Evolutionary conservation across 2,329 filamentous ascomycete genomes (phyloP).

Genomic region (Periconia digitata): DNA sequence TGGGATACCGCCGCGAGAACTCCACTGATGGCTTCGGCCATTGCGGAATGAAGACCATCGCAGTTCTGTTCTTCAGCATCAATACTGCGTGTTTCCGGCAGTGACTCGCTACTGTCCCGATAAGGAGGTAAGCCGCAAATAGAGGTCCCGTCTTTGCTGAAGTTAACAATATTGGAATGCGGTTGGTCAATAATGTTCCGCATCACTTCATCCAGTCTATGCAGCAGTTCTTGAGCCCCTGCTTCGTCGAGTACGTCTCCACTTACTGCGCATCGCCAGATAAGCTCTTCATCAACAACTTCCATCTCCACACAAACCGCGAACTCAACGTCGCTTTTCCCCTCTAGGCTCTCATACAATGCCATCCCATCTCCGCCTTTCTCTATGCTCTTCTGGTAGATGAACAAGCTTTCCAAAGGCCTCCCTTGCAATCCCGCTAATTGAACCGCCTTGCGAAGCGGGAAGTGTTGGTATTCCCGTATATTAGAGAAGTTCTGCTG

Average conservation of each 20-base stretch:
- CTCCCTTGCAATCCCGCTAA: constrained; percentile 49
- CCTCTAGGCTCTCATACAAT: constrained; percentile 65
- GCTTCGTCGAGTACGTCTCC: constrained; percentile 52
- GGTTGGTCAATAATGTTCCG: constrained; percentile 55
- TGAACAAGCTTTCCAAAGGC: constrained; percentile 68
- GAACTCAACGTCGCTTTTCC: constrained; percentile 73
- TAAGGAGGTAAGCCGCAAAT: constrained; percentile 64
- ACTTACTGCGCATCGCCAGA: constrained; percentile 75
- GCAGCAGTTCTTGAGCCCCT: constrained; percentile 56
- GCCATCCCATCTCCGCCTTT: constrained; percentile 11
- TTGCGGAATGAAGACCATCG: constrained; percentile 17
- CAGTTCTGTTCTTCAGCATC: constrained; percentile 17
- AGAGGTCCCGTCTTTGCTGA: constrained; percentile 56
- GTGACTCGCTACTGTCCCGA: constrained; percentile 24
- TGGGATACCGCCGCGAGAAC: constrained; percentile 61
- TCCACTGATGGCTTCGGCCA: constrained; percentile 46
- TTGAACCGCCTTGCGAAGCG: constrained; percentile 69
- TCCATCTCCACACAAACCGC: constrained; percentile 83
- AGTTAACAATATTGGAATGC: constrained; percentile 56
- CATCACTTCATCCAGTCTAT: constrained; percentile 62
- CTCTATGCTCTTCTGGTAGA: constrained; percentile 61
- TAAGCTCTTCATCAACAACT: constrained; percentile 53
- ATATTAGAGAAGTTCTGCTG: constrained; percentile 70
- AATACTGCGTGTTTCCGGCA: not conserved
- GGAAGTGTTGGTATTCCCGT: constrained; percentile 73